Conservation (phyloP, 2,329 filamentous ascomycete genomes). For the Blastomyces percursus region DNA sequence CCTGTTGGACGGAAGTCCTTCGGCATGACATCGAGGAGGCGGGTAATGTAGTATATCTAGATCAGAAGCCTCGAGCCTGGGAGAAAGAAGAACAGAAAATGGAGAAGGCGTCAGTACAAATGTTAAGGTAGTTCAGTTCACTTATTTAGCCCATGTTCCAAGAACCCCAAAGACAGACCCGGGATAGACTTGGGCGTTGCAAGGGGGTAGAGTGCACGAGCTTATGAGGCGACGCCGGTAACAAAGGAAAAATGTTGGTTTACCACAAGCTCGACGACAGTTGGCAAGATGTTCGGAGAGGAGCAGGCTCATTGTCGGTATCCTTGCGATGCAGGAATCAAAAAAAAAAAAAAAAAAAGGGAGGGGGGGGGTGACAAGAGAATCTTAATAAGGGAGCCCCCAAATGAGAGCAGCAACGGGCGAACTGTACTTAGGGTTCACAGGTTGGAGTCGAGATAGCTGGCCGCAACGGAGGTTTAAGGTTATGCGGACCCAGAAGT, state of each 20-base stretch:
- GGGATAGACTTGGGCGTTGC: background rate
- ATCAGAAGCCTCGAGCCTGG: conserved; percentile 10
- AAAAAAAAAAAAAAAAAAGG: no score
- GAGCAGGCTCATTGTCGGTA: conserved; percentile 1
- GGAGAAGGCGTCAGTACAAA: background rate
- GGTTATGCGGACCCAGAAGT: background rate
- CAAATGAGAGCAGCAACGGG: background rate
- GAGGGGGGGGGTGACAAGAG: background rate
- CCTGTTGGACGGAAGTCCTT: conserved; percentile 6
- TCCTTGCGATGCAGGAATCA: background rate
- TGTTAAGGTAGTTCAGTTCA: background rate
- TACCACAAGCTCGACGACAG: conserved; percentile 3
- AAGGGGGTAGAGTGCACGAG: background rate
- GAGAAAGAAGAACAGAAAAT: background rate
- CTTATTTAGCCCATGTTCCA: background rate
- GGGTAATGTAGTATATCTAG: background rate
- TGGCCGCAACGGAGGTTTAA: background rate
- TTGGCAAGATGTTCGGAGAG: background rate
- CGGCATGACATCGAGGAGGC: conserved; percentile 10
- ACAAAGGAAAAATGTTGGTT: conserved; percentile 4
- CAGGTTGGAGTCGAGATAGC: background rate
- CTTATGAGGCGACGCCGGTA: background rate
- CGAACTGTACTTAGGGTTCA: background rate
- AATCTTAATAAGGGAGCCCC: background rate
- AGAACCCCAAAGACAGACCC: background rate